These are phyloP conservation scores for Lepidium africanum DNA, from an alignment of 345 rosid species.

Conservation along the genomic window DNA sequence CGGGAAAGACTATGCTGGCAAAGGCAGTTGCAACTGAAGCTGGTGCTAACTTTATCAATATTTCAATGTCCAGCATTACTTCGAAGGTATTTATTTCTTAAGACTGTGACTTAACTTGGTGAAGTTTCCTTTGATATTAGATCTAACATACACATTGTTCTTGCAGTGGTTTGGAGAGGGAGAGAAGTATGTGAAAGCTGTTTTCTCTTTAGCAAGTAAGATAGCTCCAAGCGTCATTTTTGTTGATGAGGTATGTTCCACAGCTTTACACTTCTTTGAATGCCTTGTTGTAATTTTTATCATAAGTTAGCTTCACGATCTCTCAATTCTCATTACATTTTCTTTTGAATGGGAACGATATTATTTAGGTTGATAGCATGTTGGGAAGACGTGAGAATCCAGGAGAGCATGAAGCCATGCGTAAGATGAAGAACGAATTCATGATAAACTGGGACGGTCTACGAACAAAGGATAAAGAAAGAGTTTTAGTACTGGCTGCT, in stretches of 20 bases:
- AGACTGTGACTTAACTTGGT: not conserved
- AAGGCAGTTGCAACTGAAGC: conserved; percentile 99
- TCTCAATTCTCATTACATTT: not conserved
- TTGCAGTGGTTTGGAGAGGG: conserved; percentile 99
- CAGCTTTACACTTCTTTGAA: not conserved
- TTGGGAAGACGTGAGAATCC: conserved; percentile 95
- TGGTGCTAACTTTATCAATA: conserved; percentile 95
- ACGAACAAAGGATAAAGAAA: conserved; percentile 91
- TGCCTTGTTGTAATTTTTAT: not conserved
- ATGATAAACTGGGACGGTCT: conserved; percentile 99
- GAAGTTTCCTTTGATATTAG: not conserved
- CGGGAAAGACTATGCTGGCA: conserved; percentile 99
- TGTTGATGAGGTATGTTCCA: conserved; percentile 76
- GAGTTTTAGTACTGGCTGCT: conserved; percentile 88
- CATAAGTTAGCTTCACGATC: not conserved
- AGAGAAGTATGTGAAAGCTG: conserved; percentile 96
- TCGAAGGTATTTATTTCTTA: conserved; percentile 58
- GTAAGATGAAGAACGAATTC: conserved; percentile 98
- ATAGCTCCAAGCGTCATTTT: conserved; percentile 95
- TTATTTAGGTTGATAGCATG: conserved; percentile 90
- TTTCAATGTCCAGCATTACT: conserved; percentile 97
- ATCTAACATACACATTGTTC: not conserved
- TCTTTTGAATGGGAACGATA: not conserved
- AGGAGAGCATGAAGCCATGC: conserved; percentile 98
- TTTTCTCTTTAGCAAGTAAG: conserved; percentile 97